Percentiles rank a stretch among this genome's conserved stretches.
Conservation (phyloP, 1,139 yeast species). For the Kurtzmaniella quercitrusa region DNA sequence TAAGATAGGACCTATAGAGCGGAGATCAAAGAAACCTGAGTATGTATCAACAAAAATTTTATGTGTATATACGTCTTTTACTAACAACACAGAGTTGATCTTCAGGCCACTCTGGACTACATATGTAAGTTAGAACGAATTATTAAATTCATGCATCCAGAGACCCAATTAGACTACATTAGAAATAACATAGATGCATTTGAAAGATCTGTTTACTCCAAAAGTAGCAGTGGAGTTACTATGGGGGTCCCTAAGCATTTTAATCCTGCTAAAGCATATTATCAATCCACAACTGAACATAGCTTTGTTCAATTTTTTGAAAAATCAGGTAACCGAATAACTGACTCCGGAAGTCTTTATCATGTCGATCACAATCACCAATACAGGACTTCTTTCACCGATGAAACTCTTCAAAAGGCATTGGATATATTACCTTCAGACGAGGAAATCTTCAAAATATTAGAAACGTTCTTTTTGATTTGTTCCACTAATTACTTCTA, state of each 20-base stretch:
- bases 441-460: slow-evolving; percentile 10
- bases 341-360: slow-evolving; percentile 4
- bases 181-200: slow-evolving; percentile 12
- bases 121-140: slow-evolving; percentile 15
- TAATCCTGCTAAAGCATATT: slow-evolving; percentile 6
- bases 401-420: slow-evolving; percentile 8
- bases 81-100: slow-evolving; percentile 9
- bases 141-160: slow-evolving; percentile 12
- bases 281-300: slow-evolving; percentile 16
- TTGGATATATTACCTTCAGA: slow-evolving; percentile 11
- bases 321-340: slow-evolving; percentile 5
- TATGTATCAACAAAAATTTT: neutral
- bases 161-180: slow-evolving; percentile 10
- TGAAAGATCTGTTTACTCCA: slow-evolving; percentile 11
- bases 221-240: slow-evolving; percentile 7
- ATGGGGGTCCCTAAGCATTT: slow-evolving; percentile 8
- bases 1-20: slow-evolving; percentile 1
- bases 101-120: slow-evolving; percentile 9
- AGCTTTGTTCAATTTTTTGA: slow-evolving; percentile 16
- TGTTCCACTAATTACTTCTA: slow-evolving; percentile 18
- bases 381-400: slow-evolving; percentile 6
- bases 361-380: slow-evolving; percentile 5
- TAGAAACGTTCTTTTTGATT: slow-evolving; percentile 12
- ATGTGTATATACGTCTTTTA: slow-evolving; percentile 1
- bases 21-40: neutral